phyloP scores from a whole-genome alignment of 179 eudicot species.

The Camellia oleifera region DNA sequence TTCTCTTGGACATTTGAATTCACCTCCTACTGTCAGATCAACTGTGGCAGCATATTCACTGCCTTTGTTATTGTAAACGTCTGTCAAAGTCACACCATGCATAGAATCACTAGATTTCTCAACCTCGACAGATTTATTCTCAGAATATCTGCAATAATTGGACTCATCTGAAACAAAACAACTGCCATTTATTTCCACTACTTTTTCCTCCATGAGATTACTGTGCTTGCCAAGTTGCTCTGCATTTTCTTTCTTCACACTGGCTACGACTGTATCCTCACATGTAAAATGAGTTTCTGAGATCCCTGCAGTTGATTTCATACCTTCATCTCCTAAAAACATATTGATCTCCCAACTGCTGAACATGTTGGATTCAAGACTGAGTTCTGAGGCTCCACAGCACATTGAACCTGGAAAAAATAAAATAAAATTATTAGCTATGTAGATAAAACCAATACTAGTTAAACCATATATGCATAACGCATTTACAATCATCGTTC shows the following conservation, averaged over 20 bases:
- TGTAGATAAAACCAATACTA: neutral
- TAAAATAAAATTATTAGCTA: neutral
- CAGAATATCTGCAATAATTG: neutral
- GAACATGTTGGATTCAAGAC: constrained; percentile 8
- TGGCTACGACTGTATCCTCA: neutral
- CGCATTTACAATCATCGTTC: neutral
- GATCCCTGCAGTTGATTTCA: neutral
- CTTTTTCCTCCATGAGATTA: constrained; percentile 1
- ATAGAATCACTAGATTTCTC: constrained; percentile 1
- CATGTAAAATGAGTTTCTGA: neutral
- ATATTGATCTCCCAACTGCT: constrained; percentile 16
- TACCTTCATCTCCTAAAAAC: neutral
- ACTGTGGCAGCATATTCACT: neutral
- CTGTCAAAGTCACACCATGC: neutral
- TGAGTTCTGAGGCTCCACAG: neutral
- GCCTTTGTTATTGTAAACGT: neutral
- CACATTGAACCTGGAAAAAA: neutral
- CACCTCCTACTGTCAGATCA: neutral
- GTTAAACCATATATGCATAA: neutral
- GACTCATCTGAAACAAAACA: neutral
- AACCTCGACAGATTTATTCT: neutral
- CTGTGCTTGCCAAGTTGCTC: neutral
- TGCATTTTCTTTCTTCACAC: neutral
- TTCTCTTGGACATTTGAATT: neutral
- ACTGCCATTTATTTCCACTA: neutral